phyloP scores from a whole-genome alignment of 2,329 filamentous ascomycete genomes.

The Orbilia javanica region DNA sequence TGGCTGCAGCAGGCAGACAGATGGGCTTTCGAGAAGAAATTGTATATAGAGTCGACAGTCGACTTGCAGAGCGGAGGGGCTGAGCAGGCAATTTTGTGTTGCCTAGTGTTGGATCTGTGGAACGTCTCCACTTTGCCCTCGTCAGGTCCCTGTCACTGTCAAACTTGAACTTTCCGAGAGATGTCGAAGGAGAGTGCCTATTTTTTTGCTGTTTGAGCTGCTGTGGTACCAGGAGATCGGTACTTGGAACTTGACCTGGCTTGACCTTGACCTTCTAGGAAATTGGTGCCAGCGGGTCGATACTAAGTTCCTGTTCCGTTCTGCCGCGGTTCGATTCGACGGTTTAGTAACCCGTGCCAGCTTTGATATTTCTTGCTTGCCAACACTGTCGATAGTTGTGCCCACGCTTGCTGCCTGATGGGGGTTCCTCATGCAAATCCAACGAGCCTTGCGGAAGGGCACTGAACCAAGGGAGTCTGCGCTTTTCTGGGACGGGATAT shows the following conservation, averaged over 20 bases:
- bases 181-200: background rate
- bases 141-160: background rate
- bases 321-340: background rate
- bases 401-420: background rate
- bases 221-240: background rate
- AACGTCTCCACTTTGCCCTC: background rate
- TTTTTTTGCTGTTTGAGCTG: background rate
- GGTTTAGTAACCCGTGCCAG: background rate
- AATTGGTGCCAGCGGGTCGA: background rate
- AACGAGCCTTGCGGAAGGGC: background rate
- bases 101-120: background rate
- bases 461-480: background rate
- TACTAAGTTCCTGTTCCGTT: background rate
- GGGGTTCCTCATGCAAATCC: background rate
- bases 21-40: background rate
- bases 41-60: background rate
- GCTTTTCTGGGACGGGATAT: background rate
- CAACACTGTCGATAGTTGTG: background rate
- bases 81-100: conserved; percentile 4
- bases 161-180: background rate
- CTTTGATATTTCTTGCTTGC: background rate
- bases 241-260: background rate
- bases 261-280: background rate
- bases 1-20: conserved; percentile 4
- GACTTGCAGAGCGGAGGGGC: background rate